These are phyloP conservation scores for Xerocomus spinulosus DNA, from an alignment of 768 basidiomycete species.

Conservation along the genomic window DNA sequence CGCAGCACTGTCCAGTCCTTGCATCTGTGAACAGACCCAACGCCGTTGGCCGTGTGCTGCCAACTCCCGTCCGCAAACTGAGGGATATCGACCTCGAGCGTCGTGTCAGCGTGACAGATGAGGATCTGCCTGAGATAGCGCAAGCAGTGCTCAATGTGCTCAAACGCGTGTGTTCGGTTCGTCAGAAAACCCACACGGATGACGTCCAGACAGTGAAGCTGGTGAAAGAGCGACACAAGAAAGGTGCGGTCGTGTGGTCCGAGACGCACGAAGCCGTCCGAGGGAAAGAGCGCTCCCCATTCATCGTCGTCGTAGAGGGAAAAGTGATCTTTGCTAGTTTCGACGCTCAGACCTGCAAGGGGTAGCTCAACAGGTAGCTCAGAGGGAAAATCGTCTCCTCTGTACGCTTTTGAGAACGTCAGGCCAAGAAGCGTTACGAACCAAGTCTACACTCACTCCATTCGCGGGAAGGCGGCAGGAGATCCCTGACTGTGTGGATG, in stretches of 20 bases:
- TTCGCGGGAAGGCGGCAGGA: slow-evolving; percentile 14
- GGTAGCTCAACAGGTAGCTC: slow-evolving; percentile 31
- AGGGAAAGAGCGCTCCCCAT: slow-evolving; percentile 33
- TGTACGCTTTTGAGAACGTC: slow-evolving; percentile 17
- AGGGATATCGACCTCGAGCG: slow-evolving; percentile 33
- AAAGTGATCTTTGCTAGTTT: slow-evolving; percentile 24
- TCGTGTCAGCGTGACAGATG: slow-evolving; percentile 37
- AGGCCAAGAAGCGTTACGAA: background rate
- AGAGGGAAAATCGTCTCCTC: slow-evolving; percentile 30
- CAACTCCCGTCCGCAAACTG: slow-evolving; percentile 20
- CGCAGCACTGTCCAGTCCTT: slow-evolving; percentile 33
- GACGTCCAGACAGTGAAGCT: slow-evolving; percentile 44
- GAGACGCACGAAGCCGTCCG: slow-evolving; percentile 32
- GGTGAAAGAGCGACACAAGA: slow-evolving; percentile 41
- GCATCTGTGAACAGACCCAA: slow-evolving; percentile 30
- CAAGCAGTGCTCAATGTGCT: slow-evolving; percentile 36
- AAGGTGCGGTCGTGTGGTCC: slow-evolving; percentile 33
- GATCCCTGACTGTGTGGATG: slow-evolving; percentile 10
- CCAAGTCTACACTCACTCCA: slow-evolving; percentile 19
- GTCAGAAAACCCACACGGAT: slow-evolving; percentile 30
- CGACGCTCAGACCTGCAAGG: slow-evolving; percentile 25
- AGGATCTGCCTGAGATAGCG: slow-evolving; percentile 38
- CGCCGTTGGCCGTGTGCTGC: slow-evolving; percentile 28
- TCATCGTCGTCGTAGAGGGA: slow-evolving; percentile 32
- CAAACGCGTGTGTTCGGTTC: slow-evolving; percentile 18